Base-by-base conservation (phyloP, 2,329 filamentous ascomycete genomes). In the Beauveria sp. region DNA sequence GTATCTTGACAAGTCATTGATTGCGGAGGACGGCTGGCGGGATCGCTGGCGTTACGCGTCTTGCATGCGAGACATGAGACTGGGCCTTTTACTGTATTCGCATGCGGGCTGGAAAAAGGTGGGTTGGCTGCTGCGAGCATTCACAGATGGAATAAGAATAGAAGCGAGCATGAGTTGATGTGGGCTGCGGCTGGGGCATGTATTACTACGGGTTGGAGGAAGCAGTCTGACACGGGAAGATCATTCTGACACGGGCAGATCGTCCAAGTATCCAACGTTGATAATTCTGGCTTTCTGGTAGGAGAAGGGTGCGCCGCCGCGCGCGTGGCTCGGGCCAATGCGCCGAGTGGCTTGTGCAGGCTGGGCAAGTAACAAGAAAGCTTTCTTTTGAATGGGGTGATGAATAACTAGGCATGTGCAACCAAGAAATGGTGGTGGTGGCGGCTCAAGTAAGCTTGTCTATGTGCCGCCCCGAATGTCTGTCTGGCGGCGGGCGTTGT, bases 291-390 rank as follows among this genome's bases (percentile, higher is more conserved):
- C 34, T 5, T 16, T 38, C 12, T 38, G 34, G 14, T 6, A 16
- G 34, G 5, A 10, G 14, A 38, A 38, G 34, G 34, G 34, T 38
- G 34, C 34, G 34, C 34, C 34, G 34, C 34, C 12, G 34, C 34
- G 12, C 34, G 34, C 34, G 34, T 38, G n/a, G 45, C 34, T 43
- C 46, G 38, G 56, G 46, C 24, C 46, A 59, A 59, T 59, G 24
- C 34, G 38, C 56, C 56, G 38, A 51, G 56, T 59, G 56, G 56
- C 46, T 59, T 59, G 46, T 51, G 46, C 56, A 31, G 40, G 55
- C 24, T 51, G 56, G 34, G 34, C 56, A 51, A 59, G 56, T 28
- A 28, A 42, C 34, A 16, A 16, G 34, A 22, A 59, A 40, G 26
- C 24, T 24, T 51, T 42, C 45, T 38, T 51, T 51, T 54, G 52